Conservation (phyloP, 176 grass and related monocot genomes). For the Areca catechu region DNA sequence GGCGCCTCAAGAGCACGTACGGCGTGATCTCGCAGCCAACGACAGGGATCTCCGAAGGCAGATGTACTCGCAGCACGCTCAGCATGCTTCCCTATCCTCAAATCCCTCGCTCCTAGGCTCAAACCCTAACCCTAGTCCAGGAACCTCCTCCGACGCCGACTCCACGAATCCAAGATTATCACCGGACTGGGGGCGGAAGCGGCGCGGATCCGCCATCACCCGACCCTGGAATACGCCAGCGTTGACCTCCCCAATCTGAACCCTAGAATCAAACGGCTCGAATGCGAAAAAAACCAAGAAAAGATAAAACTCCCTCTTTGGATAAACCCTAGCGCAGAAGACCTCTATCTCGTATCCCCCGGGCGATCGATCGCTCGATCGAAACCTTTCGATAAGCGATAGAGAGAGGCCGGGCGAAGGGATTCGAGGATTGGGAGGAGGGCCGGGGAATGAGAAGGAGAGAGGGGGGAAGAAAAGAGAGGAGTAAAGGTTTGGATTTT, state of each 20-base stretch:
- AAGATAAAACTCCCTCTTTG: too few species aligned
- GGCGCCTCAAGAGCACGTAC: conserved; percentile 17
- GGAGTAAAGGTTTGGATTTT: too few species aligned
- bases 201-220: conserved; percentile 17
- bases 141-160: background rate
- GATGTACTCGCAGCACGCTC: conserved; percentile 25
- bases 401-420: too few species aligned
- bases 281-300: background rate
- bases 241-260: conserved; percentile 11
- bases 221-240: conserved; percentile 12
- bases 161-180: background rate
- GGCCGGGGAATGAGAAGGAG: too few species aligned
- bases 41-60: conserved; percentile 26
- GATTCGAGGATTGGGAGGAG: too few species aligned
- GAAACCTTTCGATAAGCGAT: too few species aligned
- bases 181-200: background rate
- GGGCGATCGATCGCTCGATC: too few species aligned
- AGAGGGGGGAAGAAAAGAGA: too few species aligned
- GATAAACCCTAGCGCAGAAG: too few species aligned
- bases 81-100: conserved; percentile 18
- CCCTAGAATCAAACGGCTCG: conserved; percentile 2
- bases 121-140: conserved; percentile 11
- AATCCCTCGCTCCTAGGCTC: conserved; percentile 9
- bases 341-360: too few species aligned
- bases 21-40: conserved; percentile 30